These are phyloP conservation scores for Hyphopichia burtonii DNA, from an alignment of 1,139 yeast genomes.

Conservation along the genomic window DNA sequence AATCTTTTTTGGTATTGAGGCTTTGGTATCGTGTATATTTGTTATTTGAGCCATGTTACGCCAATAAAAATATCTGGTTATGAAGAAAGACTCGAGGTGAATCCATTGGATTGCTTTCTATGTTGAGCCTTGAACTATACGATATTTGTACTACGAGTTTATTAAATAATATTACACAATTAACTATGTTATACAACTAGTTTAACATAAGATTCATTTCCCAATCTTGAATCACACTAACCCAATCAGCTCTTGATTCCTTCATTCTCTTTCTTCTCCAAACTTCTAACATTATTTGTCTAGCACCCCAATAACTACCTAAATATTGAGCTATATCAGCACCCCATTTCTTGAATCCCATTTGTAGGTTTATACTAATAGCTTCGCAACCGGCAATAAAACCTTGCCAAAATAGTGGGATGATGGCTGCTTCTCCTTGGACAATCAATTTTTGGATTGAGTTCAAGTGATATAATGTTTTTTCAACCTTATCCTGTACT, in stretches of 20 bases:
- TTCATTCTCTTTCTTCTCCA: constrained; percentile 72
- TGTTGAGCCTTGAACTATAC: too few relatives aligned
- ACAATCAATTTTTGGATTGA: constrained; percentile 58
- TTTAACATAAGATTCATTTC: constrained; percentile 79
- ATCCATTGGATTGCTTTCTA: too few relatives aligned
- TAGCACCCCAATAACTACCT: constrained; percentile 85
- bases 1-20: too few relatives aligned
- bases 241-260: constrained; percentile 69
- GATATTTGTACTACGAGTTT: too few relatives aligned
- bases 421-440: constrained; percentile 54
- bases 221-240: constrained; percentile 78
- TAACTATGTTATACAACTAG: too few relatives aligned
- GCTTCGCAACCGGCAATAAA: constrained; percentile 89
- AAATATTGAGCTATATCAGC: constrained; percentile 72
- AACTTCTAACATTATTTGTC: constrained; percentile 82
- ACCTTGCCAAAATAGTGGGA: constrained; percentile 87
- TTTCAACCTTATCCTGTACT: constrained; percentile 59
- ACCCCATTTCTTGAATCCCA: constrained; percentile 76
- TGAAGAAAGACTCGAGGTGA: too few relatives aligned
- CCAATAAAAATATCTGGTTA: too few relatives aligned
- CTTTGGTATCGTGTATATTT: too few relatives aligned
- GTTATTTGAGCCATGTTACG: too few relatives aligned
- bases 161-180: too few relatives aligned
- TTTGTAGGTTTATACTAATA: constrained; percentile 54
- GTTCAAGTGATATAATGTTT: constrained; percentile 65